Evolutionary conservation across 2,329 filamentous ascomycete species (phyloP).

Genomic region (Fusarium protoensiforme): DNA sequence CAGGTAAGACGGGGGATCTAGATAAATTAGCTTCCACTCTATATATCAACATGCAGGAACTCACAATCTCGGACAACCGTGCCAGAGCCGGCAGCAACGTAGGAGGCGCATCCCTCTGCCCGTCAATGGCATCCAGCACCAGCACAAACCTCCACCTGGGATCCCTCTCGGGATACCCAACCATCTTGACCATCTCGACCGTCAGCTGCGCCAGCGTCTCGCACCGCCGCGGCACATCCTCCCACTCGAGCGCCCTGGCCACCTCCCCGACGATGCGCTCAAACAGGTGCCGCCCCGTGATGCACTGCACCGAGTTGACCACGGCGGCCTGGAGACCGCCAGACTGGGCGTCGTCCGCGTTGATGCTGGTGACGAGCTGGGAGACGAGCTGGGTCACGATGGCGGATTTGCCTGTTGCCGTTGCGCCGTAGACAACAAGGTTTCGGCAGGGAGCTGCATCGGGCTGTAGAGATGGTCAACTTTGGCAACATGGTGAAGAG

Average conservation of each 20-base stretch:
- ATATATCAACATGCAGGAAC: slow-evolving; percentile 41
- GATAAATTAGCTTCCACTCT: neutral
- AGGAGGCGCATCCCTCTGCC: slow-evolving; percentile 80
- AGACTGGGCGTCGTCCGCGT: slow-evolving; percentile 18
- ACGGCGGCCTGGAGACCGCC: slow-evolving; percentile 66
- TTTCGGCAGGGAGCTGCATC: slow-evolving; percentile 76
- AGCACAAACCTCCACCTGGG: slow-evolving; percentile 74
- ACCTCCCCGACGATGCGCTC: slow-evolving; percentile 75
- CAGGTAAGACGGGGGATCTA: slow-evolving; percentile 84
- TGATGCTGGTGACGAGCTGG: slow-evolving; percentile 34
- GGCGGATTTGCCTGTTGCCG: slow-evolving; percentile 87
- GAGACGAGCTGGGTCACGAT: slow-evolving; percentile 66
- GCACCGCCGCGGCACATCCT: slow-evolving; percentile 70
- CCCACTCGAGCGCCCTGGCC: slow-evolving; percentile 60
- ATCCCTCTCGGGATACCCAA: slow-evolving; percentile 58
- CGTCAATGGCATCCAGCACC: slow-evolving; percentile 89
- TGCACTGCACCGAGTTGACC: slow-evolving; percentile 78
- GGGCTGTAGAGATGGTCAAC: slow-evolving; percentile 57
- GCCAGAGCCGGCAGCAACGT: slow-evolving; percentile 85
- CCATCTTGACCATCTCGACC: slow-evolving; percentile 75
- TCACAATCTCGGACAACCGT: slow-evolving; percentile 81
- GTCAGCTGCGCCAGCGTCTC: slow-evolving; percentile 83
- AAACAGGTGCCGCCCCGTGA: slow-evolving; percentile 81
- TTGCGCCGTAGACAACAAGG: slow-evolving; percentile 83
- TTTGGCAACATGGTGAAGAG: neutral